Base-by-base conservation (phyloP, 1,284 basidiomycete genomes). In the Cryptococcus floricola region DNA sequence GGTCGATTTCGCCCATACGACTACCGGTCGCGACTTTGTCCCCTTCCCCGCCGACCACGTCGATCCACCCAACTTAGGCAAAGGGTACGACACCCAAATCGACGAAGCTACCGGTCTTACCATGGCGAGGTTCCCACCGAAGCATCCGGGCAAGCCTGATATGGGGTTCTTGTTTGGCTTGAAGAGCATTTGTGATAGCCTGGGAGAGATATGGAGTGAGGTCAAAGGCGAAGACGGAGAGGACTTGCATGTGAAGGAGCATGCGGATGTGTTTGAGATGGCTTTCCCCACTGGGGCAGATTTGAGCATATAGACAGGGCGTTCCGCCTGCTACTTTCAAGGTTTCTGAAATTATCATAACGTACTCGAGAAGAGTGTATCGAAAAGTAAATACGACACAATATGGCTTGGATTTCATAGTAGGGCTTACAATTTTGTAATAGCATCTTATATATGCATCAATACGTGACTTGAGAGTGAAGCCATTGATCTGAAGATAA, bases 1-100 rank as follows among this genome's bases (percentile, higher is more conserved):
- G 55, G 96, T 99, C 58, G 95, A 99, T 77, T 99, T 99, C 79
- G 96, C 95, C 7, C 95, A 98, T 75, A 98, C 95, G 57, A 98
- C 94, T 8, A 98, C 94, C 0, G 95, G 95, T 7, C 82, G 83
- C 46, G 96, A 99, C 75, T 98, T 92, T 82, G 74, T 89, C 53
- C 84, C 86, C 10, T 74, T 77, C 25, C 73, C 75, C 0, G 18
- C 47, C 1, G 67, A 64, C 10, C 50, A 66, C 18, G 59, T 64
- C 42, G 73, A 76, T 50, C 63, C 68, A 13, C 58, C 67, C 4
- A 60, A 67, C 48, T 81, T 83, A 62, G 86, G 85, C 31, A 85
- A 86, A 69, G 91, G 91, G 1, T 94, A 94, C 75, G 81, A 86
- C 58, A 84, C 89, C 5, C 85, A 87, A 52, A 81, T 89, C 27